Base-by-base conservation (phyloP, 768 basidiomycete genomes). In the Trametes villosa region DNA sequence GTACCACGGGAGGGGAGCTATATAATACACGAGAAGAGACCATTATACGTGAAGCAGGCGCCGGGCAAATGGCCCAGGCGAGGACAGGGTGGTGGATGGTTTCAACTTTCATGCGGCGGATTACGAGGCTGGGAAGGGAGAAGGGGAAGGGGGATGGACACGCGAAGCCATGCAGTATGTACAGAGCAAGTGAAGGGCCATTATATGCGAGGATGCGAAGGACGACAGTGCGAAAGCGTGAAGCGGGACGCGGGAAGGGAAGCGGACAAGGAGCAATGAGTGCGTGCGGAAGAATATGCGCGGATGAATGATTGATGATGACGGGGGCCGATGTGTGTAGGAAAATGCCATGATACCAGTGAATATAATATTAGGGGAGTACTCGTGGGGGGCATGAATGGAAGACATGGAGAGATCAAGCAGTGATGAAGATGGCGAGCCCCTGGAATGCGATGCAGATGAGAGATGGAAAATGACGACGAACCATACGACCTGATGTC, bases 151-250 rank as follows among this genome's bases (percentile, higher is more conserved):
- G 29, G n/a, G 38, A 48, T 26, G 46, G 30, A 20, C 29, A 42
- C 17, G 41, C 9, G 50, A 17, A 31, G 20, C 20, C 12, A 18
- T 56, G 51, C 34, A 24, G 40, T 57, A 56, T 63, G 53, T 58
- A 46, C 53, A 59, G 31, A 54, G 57, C 62, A 44, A 57, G 51
- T 51, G 54, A 30, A 51, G 18, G 50, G 53, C 17, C 52, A 63
- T 63, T 63, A 63, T 58, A 57, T 63, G 57, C 57, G 59, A 46
- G 9, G 31, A 54, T 59, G 62, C 62, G 57, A 58, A 38, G 36
- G 47, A 45, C n/a, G 22, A 20, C n/a, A 38, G 34, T 58, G 47
- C 36, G 61, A 62, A 53, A 62, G 61, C 61, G 22, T n/a, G n/a
- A n/a, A n/a, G n/a, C n/a, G 27, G 41, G 29, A 36, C 47, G 46